These are phyloP conservation scores for Phycomyces nitens DNA, from an alignment of 192 early-diverging fungal species.

Conservation along the genomic window DNA sequence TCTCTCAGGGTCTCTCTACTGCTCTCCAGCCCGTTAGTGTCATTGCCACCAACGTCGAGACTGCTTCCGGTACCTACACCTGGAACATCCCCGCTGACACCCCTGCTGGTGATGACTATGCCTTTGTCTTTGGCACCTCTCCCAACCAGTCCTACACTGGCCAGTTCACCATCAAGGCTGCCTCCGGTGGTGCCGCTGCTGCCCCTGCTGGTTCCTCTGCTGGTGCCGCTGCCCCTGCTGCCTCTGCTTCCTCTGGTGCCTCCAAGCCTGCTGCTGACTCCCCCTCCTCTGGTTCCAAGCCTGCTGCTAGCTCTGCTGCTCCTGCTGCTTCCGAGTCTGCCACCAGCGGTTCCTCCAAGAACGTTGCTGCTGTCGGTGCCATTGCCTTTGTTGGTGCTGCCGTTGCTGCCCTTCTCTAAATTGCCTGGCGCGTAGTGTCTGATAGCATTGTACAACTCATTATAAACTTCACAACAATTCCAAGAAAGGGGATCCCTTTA, in stretches of 20 bases:
- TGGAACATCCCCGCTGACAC: slow-evolving; percentile 27
- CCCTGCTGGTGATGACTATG: slow-evolving; percentile 28
- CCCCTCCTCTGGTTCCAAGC: neutral
- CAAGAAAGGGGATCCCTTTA: too few species aligned
- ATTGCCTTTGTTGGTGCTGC: slow-evolving; percentile 9
- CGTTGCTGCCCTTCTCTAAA: neutral
- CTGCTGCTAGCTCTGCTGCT: neutral
- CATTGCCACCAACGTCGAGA: slow-evolving; percentile 31
- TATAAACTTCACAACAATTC: too few species aligned
- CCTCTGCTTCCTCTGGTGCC: neutral
- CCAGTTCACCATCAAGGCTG: slow-evolving; percentile 26
- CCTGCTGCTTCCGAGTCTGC: neutral
- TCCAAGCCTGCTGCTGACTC: neutral
- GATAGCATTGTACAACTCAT: too few species aligned
- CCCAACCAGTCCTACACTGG: slow-evolving; percentile 35
- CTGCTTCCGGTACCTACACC: slow-evolving; percentile 4
- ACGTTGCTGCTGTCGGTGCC: neutral
- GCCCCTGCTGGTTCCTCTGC: slow-evolving; percentile 5
- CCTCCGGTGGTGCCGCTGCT: slow-evolving; percentile 11
- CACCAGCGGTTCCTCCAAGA: neutral
- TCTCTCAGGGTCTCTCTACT: slow-evolving; percentile 19
- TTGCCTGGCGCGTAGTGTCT: too few species aligned
- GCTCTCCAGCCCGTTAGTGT: slow-evolving; percentile 25
- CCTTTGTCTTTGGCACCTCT: slow-evolving; percentile 28
- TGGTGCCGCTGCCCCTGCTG: neutral